A percentile compares a stretch with the other conserved stretches of the same genome.
These are phyloP conservation scores for Debaryomyces robertsiae DNA, from an alignment of 1,139 yeast species.

Conservation along the genomic window DNA sequence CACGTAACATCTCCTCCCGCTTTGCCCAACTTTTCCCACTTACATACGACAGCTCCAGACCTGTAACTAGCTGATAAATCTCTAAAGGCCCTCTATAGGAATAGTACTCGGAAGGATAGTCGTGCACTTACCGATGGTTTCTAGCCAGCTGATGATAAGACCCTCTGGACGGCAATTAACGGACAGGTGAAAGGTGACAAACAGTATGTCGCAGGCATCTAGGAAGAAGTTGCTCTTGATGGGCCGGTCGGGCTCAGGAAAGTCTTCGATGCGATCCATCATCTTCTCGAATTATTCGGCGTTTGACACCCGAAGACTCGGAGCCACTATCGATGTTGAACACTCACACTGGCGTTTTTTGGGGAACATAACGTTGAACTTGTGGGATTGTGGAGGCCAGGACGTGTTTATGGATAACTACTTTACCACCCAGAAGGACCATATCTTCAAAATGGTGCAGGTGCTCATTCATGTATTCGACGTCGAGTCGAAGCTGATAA, in stretches of 20 bases:
- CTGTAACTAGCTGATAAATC: no score
- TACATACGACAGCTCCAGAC: no score
- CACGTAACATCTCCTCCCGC: no score
- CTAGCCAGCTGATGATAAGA: no score
- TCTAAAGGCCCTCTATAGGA: no score
- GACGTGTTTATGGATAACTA: conserved; percentile 96
- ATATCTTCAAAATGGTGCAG: conserved; percentile 93
- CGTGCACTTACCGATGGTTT: no score
- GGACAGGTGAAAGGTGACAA: no score
- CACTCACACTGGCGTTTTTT: conserved; percentile 90
- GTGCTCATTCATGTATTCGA: conserved; percentile 97
- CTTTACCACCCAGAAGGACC: conserved; percentile 82
- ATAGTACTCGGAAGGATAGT: no score
- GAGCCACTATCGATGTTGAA: conserved; percentile 97
- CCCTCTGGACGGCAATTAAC: no score
- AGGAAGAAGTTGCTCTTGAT: conserved; percentile 49
- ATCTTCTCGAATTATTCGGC: conserved; percentile 96
- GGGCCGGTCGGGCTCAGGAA: conserved; percentile 98
- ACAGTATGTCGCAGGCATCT: conserved; percentile 31
- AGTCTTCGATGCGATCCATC: conserved; percentile 95
- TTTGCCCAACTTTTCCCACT: no score
- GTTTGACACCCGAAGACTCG: conserved; percentile 89
- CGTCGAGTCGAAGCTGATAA: conserved; percentile 88
- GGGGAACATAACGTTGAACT: conserved; percentile 91
- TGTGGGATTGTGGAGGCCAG: conserved; percentile 99